Evolutionary conservation across 108 stramenopile genomes (phyloP).

Genomic region (Thalassiosira profunda): DNA sequence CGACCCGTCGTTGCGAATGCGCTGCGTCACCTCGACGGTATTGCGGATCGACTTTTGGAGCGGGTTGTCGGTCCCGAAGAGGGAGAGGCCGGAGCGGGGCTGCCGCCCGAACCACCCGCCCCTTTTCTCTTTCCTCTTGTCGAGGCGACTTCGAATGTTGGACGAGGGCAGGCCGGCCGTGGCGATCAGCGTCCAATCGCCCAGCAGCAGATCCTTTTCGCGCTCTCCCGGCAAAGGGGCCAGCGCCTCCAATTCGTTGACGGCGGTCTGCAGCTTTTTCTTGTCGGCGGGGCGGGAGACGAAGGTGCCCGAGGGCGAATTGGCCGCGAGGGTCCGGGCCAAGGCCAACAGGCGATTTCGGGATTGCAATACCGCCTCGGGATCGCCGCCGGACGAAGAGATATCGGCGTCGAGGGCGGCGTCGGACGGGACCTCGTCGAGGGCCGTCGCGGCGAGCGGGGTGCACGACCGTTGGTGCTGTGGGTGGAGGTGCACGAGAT

Average conservation of each 20-base stretch:
- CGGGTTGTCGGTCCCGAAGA: conserved; percentile 3
- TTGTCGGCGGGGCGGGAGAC: conserved; percentile 12
- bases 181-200: conserved; percentile 76
- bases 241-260: conserved; percentile 28
- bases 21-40: conserved; percentile 66
- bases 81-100: neutral
- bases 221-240: neutral
- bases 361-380: conserved; percentile 6
- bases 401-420: neutral
- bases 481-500: too few relatives aligned
- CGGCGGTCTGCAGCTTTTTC: conserved; percentile 16
- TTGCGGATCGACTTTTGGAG: conserved; percentile 42
- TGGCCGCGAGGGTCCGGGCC: conserved; percentile 1
- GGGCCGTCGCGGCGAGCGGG: neutral
- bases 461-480: too few relatives aligned
- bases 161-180: conserved; percentile 42
- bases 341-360: conserved; percentile 34
- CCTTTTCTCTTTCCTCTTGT: conserved; percentile 16
- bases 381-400: neutral
- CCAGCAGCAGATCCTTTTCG: conserved; percentile 44
- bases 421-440: conserved; percentile 24
- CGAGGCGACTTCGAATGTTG: conserved; percentile 13
- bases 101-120: neutral
- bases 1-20: conserved; percentile 48
- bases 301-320: conserved; percentile 27